A percentile compares a stretch with the other conserved stretches of the same genome.
phyloP scores from a whole-genome alignment of 2,329 filamentous ascomycete species.

The Phoma sp. region DNA sequence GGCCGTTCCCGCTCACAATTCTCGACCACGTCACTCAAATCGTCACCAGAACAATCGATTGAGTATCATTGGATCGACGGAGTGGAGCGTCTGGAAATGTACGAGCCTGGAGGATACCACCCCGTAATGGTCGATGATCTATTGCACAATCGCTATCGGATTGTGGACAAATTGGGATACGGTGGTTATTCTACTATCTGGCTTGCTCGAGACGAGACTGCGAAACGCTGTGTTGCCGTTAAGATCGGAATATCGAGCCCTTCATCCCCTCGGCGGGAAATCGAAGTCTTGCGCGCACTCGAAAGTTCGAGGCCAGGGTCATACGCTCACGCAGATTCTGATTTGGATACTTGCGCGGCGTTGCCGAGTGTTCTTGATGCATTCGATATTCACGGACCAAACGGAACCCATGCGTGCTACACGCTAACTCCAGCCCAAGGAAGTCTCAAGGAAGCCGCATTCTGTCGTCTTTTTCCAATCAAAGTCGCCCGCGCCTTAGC shows the following conservation, averaged over 20 bases:
- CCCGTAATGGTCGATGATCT: constrained; percentile 27
- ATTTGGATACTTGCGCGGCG: neutral
- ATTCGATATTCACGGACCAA: constrained; percentile 14
- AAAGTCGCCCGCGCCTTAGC: constrained; percentile 17
- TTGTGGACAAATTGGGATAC: constrained; percentile 29
- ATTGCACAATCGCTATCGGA: constrained; percentile 24
- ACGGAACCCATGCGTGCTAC: constrained; percentile 18
- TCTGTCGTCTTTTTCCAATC: constrained; percentile 18
- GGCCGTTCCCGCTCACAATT: neutral
- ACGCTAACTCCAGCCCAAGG: constrained; percentile 16
- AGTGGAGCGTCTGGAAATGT: constrained; percentile 19
- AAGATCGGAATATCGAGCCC: constrained; percentile 19
- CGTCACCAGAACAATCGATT: constrained; percentile 8
- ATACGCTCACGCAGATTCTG: constrained; percentile 1
- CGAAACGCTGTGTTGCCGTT: constrained; percentile 16
- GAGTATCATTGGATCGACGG: constrained; percentile 20
- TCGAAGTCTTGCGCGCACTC: constrained; percentile 12
- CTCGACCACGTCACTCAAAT: constrained; percentile 11
- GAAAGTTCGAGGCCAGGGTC: constrained; percentile 3
- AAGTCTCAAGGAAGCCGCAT: constrained; percentile 18
- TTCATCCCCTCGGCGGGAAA: constrained; percentile 12
- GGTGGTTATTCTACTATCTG: constrained; percentile 29
- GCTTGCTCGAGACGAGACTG: constrained; percentile 22
- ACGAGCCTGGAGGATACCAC: constrained; percentile 23
- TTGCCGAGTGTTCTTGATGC: constrained; percentile 12